Percentiles rank a stretch among this genome's conserved stretches.
Evolutionary conservation across 345 rosid species (phyloP).

Genomic region (Dipteronia dyeriana): DNA sequence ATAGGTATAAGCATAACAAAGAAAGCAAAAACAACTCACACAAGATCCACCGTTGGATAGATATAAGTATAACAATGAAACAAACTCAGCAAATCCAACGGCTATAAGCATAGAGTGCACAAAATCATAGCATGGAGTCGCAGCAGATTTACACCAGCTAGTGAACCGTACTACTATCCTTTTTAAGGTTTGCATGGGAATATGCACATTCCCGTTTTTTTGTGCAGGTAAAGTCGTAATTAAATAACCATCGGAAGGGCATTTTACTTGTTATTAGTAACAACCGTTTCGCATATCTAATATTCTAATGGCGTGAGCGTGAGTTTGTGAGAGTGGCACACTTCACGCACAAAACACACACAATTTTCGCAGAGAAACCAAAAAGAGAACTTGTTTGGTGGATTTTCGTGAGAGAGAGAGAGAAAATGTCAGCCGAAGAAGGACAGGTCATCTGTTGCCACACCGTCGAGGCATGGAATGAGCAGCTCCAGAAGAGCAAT

Average conservation of each 20-base stretch:
- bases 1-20: too few species aligned
- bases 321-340: neutral
- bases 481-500: constrained; percentile 55
- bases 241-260: neutral
- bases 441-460: constrained; percentile 79
- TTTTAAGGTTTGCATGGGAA: neutral
- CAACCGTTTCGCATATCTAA: neutral
- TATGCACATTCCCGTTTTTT: neutral
- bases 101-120: neutral
- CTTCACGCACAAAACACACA: neutral
- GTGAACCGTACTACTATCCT: neutral
- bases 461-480: constrained; percentile 63
- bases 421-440: constrained; percentile 46
- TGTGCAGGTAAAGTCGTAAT: constrained; percentile 35
- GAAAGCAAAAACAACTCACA: neutral
- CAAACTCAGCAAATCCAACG: neutral
- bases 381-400: neutral
- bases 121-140: neutral
- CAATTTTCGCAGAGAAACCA: neutral
- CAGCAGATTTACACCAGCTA: neutral
- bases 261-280: neutral
- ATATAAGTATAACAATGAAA: too few species aligned
- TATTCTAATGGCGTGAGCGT: constrained; percentile 8
- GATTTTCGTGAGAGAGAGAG: neutral
- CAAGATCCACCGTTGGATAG: neutral